Percentiles rank a stretch among this genome's conserved stretches.
Evolutionary conservation across 2,329 filamentous ascomycete genomes (phyloP).

Genomic region (Sporothrix inflata): DNA sequence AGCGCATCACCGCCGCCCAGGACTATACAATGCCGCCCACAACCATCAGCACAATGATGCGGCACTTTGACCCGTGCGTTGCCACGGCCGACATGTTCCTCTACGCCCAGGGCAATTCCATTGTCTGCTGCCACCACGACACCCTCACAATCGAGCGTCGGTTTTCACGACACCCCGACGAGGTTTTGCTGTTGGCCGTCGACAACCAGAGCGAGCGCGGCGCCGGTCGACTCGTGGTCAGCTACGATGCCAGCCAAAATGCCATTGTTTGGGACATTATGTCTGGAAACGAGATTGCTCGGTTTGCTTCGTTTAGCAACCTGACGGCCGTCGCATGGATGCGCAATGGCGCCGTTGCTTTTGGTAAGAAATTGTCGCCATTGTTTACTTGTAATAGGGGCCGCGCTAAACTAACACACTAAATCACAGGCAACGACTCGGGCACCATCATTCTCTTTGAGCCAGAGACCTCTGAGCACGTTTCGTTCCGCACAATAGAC

Average conservation of each 20-base stretch:
- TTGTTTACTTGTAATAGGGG: background rate
- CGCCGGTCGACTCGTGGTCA: conserved; percentile 83
- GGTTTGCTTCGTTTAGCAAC: conserved; percentile 90
- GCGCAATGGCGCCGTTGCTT: conserved; percentile 94
- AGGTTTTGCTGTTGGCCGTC: conserved; percentile 81
- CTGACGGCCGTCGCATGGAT: conserved; percentile 90
- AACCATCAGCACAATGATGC: conserved; percentile 51
- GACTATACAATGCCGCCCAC: conserved; percentile 59
- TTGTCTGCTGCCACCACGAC: conserved; percentile 91
- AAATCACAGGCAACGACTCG: conserved; percentile 75
- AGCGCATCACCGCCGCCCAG: conserved; percentile 45
- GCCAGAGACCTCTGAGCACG: conserved; percentile 87
- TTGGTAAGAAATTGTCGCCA: conserved; percentile 65
- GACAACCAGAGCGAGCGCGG: conserved; percentile 90
- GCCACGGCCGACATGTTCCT: conserved; percentile 90
- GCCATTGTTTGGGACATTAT: conserved; percentile 97
- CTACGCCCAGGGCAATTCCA: conserved; percentile 78
- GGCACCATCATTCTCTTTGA: conserved; percentile 95
- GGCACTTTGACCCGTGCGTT: conserved; percentile 81
- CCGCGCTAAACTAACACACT: background rate
- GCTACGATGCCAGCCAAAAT: conserved; percentile 87
- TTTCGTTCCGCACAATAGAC: conserved; percentile 83
- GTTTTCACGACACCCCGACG: conserved; percentile 81
- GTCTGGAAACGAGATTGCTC: conserved; percentile 84
- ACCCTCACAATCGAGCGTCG: conserved; percentile 84